Percentiles rank a stretch among this genome's conserved stretches.
These are phyloP conservation scores for Schizophyllum commune DNA, from an alignment of 1,284 basidiomycete species.

Conservation along the genomic window DNA sequence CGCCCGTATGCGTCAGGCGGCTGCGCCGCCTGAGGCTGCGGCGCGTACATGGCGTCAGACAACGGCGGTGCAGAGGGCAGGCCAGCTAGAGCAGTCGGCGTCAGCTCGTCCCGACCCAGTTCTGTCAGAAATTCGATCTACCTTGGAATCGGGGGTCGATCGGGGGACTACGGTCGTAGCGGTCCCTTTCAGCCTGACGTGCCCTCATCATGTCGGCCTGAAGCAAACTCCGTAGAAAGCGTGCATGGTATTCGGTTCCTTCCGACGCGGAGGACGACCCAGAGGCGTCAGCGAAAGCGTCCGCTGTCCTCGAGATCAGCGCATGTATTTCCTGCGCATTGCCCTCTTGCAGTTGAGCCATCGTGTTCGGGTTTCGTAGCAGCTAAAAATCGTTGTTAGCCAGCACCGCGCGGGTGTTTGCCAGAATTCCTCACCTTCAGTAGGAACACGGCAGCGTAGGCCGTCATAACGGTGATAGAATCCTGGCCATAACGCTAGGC, in stretches of 20 bases:
- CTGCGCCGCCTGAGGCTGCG: not conserved
- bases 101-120: too few species aligned
- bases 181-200: slow-evolving; percentile 33
- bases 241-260: slow-evolving; percentile 61
- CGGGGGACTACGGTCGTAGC: slow-evolving; percentile 29
- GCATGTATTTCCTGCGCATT: slow-evolving; percentile 54
- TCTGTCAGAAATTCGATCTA: slow-evolving; percentile 14
- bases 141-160: slow-evolving; percentile 46
- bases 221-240: slow-evolving; percentile 65
- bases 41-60: too few species aligned
- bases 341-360: slow-evolving; percentile 46
- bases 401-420: slow-evolving; percentile 5
- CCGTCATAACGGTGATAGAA: slow-evolving; percentile 74
- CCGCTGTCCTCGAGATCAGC: slow-evolving; percentile 58
- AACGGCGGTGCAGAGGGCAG: too few species aligned
- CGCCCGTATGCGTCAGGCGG: slow-evolving; percentile 15
- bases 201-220: slow-evolving; percentile 52
- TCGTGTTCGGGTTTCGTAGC: slow-evolving; percentile 50
- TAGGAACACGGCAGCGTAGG: slow-evolving; percentile 72
- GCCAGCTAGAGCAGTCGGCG: too few species aligned
- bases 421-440: slow-evolving; percentile 43
- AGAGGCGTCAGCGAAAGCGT: slow-evolving; percentile 67
- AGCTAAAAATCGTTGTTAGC: slow-evolving; percentile 33
- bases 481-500: slow-evolving; percentile 74
- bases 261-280: slow-evolving; percentile 50